Percentiles rank a stretch among this genome's conserved stretches.
These are phyloP conservation scores for Camellia lanceoleosa DNA, from an alignment of 148 eudicot genomes.

Conservation along the genomic window DNA sequence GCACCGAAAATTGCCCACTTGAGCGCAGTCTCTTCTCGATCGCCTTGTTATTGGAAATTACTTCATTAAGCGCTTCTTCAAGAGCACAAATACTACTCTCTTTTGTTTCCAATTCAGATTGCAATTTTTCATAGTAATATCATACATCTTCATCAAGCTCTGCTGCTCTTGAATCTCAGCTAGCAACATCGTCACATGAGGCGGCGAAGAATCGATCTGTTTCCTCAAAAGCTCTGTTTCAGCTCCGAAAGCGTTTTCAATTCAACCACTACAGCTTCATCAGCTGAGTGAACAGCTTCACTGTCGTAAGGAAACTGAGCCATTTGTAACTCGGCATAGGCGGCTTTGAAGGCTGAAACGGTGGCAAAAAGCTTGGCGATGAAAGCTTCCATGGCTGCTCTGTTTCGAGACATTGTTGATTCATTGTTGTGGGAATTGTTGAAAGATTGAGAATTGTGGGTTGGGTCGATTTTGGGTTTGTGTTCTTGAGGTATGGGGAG, in stretches of 20 bases:
- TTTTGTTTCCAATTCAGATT: slow-evolving; percentile 40
- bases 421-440: slow-evolving; percentile 14
- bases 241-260: slow-evolving; percentile 57
- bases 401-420: slow-evolving; percentile 14
- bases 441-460: slow-evolving; percentile 2
- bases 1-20: slow-evolving; percentile 47
- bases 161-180: slow-evolving; percentile 94
- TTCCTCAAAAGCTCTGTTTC: slow-evolving; percentile 50
- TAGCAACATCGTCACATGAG: slow-evolving; percentile 62
- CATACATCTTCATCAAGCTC: slow-evolving; percentile 71
- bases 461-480: slow-evolving; percentile 15
- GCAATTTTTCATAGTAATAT: slow-evolving; percentile 79
- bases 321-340: slow-evolving; percentile 83
- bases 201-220: slow-evolving; percentile 62
- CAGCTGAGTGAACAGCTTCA: slow-evolving; percentile 59
- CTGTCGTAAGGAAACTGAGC: slow-evolving; percentile 75
- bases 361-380: slow-evolving; percentile 78
- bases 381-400: slow-evolving; percentile 60
- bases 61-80: slow-evolving; percentile 25
- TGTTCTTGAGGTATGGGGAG: slow-evolving; percentile 28
- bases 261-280: slow-evolving; percentile 59
- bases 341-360: slow-evolving; percentile 65
- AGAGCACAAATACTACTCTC: slow-evolving; percentile 29
- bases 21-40: slow-evolving; percentile 54
- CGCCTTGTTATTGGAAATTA: slow-evolving; percentile 27